These are phyloP conservation scores for Chiua sp. DNA, from an alignment of 1,284 basidiomycete species.

Conservation along the genomic window DNA sequence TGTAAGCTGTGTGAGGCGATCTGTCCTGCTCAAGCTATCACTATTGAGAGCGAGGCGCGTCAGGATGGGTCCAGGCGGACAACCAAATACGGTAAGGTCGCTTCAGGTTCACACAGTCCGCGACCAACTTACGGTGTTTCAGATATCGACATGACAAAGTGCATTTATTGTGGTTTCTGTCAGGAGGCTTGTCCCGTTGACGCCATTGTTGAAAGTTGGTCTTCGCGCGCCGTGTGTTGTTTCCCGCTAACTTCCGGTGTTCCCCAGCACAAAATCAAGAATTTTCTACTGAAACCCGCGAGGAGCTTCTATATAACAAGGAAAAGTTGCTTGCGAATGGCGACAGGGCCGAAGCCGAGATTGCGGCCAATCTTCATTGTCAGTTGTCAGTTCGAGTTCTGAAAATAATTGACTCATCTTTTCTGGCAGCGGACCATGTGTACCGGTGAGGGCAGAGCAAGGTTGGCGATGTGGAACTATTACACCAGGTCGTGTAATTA, in stretches of 20 bases:
- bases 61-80: conserved; percentile 96
- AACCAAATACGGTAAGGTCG: conserved; percentile 85
- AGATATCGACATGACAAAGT: conserved; percentile 98
- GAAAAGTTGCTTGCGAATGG: conserved; percentile 96
- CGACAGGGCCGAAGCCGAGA: conserved; percentile 95
- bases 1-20: conserved; percentile 99
- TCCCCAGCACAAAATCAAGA: conserved; percentile 90
- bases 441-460: conserved; percentile 55
- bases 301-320: conserved; percentile 99
- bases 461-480: conserved; percentile 13
- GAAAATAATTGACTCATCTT: conserved; percentile 14
- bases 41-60: conserved; percentile 97
- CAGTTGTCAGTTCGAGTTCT: conserved; percentile 34
- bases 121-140: conserved; percentile 3
- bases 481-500: conserved; percentile 30
- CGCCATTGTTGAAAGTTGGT: conserved; percentile 98
- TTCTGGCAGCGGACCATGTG: conserved; percentile 59
- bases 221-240: neutral
- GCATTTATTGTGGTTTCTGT: conserved; percentile 98
- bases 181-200: conserved; percentile 99
- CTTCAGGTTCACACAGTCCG: conserved; percentile 23
- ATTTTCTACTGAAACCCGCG: conserved; percentile 96
- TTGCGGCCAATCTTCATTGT: conserved; percentile 93
- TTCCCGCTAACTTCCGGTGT: conserved; percentile 1
- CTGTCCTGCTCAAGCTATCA: conserved; percentile 99